Percentiles rank a stretch among this genome's conserved stretches.
Conservation (phyloP, 148 eudicot genomes). For the Amaranthus palmeri region DNA sequence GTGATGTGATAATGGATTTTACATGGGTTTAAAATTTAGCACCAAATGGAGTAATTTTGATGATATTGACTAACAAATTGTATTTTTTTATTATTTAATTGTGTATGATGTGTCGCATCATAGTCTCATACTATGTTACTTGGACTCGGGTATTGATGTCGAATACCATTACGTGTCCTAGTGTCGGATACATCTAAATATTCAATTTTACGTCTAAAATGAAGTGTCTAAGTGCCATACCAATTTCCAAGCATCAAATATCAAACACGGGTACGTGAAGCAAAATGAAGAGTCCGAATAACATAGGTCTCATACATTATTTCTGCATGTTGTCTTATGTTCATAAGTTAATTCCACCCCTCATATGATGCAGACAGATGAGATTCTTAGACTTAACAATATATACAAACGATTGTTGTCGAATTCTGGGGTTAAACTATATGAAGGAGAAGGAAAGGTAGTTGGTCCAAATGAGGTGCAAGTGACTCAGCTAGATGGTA, state of each 20-base stretch:
- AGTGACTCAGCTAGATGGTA: conserved; percentile 86
- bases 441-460: conserved; percentile 90
- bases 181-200: no score
- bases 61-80: no score
- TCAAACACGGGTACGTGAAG: no score
- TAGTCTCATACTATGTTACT: no score
- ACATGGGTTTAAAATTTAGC: no score
- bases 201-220: neutral
- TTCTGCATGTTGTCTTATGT: neutral
- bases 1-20: no score
- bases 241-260: neutral
- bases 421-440: conserved; percentile 87
- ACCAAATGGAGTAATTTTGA: no score
- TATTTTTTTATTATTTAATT: no score
- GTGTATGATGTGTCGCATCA: no score
- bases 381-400: conserved; percentile 71
- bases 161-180: no score
- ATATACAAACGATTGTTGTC: conserved; percentile 81
- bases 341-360: neutral
- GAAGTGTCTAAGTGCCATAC: neutral
- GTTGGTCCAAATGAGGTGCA: conserved; percentile 93
- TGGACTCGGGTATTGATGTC: no score
- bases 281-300: no score
- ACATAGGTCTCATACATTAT: neutral
- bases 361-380: conserved; percentile 63